These are phyloP conservation scores for Lizonia empirigonia DNA, from an alignment of 2,329 filamentous ascomycete species.

Conservation along the genomic window DNA sequence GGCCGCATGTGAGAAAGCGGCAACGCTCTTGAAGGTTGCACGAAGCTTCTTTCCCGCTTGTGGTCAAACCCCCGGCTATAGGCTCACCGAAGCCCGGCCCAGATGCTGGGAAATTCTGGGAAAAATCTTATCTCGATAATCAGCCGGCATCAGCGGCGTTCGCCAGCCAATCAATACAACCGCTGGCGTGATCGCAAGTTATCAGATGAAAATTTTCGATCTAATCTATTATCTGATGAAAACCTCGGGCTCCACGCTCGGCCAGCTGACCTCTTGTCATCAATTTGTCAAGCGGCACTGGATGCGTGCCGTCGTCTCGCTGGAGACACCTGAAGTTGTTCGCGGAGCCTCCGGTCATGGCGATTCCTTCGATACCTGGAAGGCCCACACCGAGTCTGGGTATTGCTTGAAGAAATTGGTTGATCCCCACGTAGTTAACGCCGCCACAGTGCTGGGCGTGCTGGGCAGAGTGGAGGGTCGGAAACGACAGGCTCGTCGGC, in stretches of 20 bases:
- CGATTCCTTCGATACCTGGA: background rate
- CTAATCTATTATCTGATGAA: conserved; percentile 38
- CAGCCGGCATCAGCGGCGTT: conserved; percentile 24
- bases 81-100: conserved; percentile 31
- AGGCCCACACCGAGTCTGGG: conserved; percentile 1
- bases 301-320: background rate
- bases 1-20: conserved; percentile 20
- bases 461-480: conserved; percentile 1
- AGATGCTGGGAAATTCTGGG: conserved; percentile 9
- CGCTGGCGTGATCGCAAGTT: conserved; percentile 17
- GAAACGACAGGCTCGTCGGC: background rate
- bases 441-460: conserved; percentile 13
- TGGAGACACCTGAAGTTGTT: background rate
- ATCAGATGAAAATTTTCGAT: conserved; percentile 39
- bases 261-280: conserved; percentile 5
- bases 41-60: conserved; percentile 16
- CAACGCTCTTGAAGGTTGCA: conserved; percentile 14
- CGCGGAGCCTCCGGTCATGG: background rate
- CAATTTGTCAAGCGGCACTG: background rate
- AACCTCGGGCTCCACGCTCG: conserved; percentile 10
- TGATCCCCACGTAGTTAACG: conserved; percentile 12
- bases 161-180: conserved; percentile 15
- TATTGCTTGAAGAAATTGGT: conserved; percentile 16
- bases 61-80: conserved; percentile 24
- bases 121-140: conserved; percentile 37